Conservation (phyloP, 1,284 basidiomycete species). For the Bondarzewia mesenterica region DNA sequence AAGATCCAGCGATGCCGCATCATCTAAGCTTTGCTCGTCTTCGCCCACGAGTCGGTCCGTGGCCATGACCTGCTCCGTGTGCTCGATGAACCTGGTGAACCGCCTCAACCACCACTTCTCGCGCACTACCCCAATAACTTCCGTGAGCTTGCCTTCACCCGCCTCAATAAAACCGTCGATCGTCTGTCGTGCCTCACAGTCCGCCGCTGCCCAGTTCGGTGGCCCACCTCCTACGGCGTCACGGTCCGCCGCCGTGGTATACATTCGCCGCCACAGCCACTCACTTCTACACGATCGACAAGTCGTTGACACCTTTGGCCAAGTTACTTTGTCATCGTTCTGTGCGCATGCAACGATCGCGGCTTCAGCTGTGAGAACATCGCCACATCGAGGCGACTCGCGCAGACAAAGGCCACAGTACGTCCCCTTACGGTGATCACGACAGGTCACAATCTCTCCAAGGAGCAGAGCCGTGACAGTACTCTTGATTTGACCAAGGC, state of each 20-base stretch:
- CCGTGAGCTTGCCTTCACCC: conserved; percentile 58
- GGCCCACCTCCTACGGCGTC: conserved; percentile 46
- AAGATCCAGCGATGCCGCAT: conserved; percentile 17
- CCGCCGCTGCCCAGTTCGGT: conserved; percentile 30
- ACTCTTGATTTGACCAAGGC: conserved; percentile 43
- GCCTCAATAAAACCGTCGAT: conserved; percentile 62
- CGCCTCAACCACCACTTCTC: conserved; percentile 64
- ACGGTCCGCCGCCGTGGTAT: conserved; percentile 35
- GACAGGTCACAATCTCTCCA: conserved; percentile 45
- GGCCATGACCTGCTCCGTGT: conserved; percentile 59
- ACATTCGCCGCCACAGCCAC: conserved; percentile 51
- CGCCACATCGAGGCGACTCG: conserved; percentile 40
- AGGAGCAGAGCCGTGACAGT: conserved; percentile 31
- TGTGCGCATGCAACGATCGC: conserved; percentile 43
- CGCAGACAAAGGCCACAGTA: conserved; percentile 65
- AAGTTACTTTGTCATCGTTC: conserved; percentile 64
- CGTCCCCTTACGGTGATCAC: conserved; percentile 47
- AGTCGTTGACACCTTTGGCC: conserved; percentile 56
- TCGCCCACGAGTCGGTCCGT: conserved; percentile 34
- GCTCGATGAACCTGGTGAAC: conserved; percentile 54
- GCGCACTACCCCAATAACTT: conserved; percentile 50
- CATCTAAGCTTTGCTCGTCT: conserved; percentile 14
- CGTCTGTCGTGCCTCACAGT: conserved; percentile 60
- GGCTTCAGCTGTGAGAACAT: conserved; percentile 27
- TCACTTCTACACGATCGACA: conserved; percentile 57